phyloP scores from a whole-genome alignment of 805 yeast species.

The Metschnikowia cubensis region DNA sequence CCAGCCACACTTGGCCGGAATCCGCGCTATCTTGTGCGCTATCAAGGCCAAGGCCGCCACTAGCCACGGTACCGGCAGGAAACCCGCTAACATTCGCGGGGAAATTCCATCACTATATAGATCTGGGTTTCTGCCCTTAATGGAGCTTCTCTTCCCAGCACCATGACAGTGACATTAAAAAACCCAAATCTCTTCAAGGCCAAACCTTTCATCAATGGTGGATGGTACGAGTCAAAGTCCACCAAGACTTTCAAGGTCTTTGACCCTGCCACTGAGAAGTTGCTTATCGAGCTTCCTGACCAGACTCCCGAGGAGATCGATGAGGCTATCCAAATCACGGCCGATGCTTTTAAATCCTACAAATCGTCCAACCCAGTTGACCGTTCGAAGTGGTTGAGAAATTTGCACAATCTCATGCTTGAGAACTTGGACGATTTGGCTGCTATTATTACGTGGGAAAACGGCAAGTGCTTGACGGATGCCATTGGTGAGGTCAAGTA shows the following conservation, averaged over 20 bases:
- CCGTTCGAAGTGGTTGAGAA: slow-evolving; percentile 49
- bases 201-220: slow-evolving; percentile 37
- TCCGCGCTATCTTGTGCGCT: slow-evolving; percentile 4
- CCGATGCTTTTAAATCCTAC: slow-evolving; percentile 42
- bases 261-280: slow-evolving; percentile 40
- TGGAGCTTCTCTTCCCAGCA: not conserved
- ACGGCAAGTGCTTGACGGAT: slow-evolving; percentile 54
- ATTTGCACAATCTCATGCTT: slow-evolving; percentile 46
- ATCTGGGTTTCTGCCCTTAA: not conserved
- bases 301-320: slow-evolving; percentile 42
- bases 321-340: slow-evolving; percentile 46
- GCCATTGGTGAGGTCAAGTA: slow-evolving; percentile 54
- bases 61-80: not conserved
- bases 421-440: slow-evolving; percentile 58
- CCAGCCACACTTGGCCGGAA: too few relatives aligned
- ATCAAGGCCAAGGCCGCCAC: not conserved
- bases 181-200: slow-evolving; percentile 32
- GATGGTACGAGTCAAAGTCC: slow-evolving; percentile 37
- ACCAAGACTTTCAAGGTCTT: slow-evolving; percentile 33
- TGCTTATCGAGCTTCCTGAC: slow-evolving; percentile 39
- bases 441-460: slow-evolving; percentile 54
- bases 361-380: slow-evolving; percentile 47
- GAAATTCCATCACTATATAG: not conserved
- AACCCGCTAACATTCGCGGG: slow-evolving; percentile 1
- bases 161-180: slow-evolving; percentile 22